Evolutionary conservation across 805 yeast genomes (phyloP).

Genomic region (Ogataea saltuana): DNA sequence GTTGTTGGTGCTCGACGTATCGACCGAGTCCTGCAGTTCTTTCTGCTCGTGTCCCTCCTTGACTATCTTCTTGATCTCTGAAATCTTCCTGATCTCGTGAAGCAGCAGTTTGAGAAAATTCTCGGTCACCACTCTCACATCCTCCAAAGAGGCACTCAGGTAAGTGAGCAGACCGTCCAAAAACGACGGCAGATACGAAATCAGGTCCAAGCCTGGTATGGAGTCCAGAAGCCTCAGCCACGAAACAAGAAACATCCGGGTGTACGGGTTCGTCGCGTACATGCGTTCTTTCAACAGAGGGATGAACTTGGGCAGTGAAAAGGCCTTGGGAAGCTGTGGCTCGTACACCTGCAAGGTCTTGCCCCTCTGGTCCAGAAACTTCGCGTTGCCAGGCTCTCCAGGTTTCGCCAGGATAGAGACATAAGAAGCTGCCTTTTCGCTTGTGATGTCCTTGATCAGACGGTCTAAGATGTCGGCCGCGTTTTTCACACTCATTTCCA

Average conservation of each 20-base stretch:
- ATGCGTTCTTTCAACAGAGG: conserved; percentile 91
- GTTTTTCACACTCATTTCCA: conserved; percentile 87
- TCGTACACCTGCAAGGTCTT: conserved; percentile 60
- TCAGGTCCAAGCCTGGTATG: conserved; percentile 86
- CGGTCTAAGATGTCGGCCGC: conserved; percentile 94
- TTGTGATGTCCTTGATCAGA: conserved; percentile 88
- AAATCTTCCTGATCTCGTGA: conserved; percentile 76
- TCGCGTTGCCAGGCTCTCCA: conserved; percentile 40
- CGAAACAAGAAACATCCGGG: conserved; percentile 86
- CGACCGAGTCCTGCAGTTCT: conserved; percentile 16
- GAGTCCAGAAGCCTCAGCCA: conserved; percentile 94
- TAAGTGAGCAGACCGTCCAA: conserved; percentile 80
- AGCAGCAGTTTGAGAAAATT: conserved; percentile 72
- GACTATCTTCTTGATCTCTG: conserved; percentile 61
- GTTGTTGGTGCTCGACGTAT: conserved; percentile 18
- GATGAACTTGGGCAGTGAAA: conserved; percentile 81
- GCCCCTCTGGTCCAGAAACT: conserved; percentile 55
- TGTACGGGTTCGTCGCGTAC: conserved; percentile 88
- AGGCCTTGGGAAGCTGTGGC: conserved; percentile 63
- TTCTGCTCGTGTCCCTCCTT: conserved; percentile 30
- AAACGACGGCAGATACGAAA: conserved; percentile 86
- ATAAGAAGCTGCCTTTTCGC: conserved; percentile 89
- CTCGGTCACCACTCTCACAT: conserved; percentile 83
- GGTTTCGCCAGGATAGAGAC: conserved; percentile 61
- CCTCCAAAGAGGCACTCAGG: conserved; percentile 79